A percentile compares a stretch with the other conserved stretches of the same genome.
Conservation (phyloP, 352 stramenopile species). For the Pythium myriotylum region DNA sequence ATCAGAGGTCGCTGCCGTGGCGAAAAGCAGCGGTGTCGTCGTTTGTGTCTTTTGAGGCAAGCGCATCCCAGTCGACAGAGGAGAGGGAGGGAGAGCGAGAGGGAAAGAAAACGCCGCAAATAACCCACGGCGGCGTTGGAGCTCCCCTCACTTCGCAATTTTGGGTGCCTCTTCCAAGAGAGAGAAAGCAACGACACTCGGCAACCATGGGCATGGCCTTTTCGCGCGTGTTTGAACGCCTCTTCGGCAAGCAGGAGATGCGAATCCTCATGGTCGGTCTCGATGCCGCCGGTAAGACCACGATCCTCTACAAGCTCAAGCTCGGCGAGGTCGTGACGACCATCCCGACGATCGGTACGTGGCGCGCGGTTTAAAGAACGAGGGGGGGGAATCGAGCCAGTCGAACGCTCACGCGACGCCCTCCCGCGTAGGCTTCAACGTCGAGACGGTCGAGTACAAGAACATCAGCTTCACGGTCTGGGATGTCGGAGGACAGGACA, state of each 20-base stretch:
- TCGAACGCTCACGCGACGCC: too few species aligned
- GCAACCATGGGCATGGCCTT: constrained; percentile 98
- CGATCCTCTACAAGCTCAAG: constrained; percentile 97
- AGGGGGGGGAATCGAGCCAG: too few species aligned
- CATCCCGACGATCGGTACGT: too few species aligned
- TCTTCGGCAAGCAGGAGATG: constrained; percentile 99
- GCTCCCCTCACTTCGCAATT: constrained; percentile 33
- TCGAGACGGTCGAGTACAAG: constrained; percentile 99
- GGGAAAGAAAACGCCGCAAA: constrained; percentile 32
- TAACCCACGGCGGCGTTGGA: constrained; percentile 20
- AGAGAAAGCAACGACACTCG: constrained; percentile 27
- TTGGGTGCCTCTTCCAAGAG: constrained; percentile 27
- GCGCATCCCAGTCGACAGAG: constrained; percentile 25
- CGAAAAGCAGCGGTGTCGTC: too few species aligned
- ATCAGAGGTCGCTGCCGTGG: too few species aligned
- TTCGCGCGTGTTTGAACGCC: constrained; percentile 95
- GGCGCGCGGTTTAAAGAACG: too few species aligned
- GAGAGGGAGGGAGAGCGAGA: constrained; percentile 16
- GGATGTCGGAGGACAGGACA: constrained; percentile 99
- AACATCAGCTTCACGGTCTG: constrained; percentile 99
- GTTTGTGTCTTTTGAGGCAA: constrained; percentile 27
- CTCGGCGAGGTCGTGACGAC: constrained; percentile 96
- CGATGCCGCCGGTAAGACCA: constrained; percentile 99
- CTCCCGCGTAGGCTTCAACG: too few species aligned
- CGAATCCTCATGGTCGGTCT: constrained; percentile 99